Conservation (phyloP, 2,329 filamentous ascomycete genomes). For the Purpureocillium lavendulum region DNA sequence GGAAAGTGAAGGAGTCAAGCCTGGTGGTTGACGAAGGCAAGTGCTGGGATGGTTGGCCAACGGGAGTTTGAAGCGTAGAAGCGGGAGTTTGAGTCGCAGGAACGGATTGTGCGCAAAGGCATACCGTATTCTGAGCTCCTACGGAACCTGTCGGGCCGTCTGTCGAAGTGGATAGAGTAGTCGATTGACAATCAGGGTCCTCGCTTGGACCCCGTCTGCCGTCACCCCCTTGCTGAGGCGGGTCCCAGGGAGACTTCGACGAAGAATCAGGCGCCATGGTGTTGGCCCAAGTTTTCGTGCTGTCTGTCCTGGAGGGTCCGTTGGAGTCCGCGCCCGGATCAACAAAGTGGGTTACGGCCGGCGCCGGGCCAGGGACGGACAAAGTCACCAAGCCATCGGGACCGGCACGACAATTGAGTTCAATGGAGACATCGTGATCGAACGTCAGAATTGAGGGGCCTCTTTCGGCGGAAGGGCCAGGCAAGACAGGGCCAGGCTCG, state of each 20-base stretch:
- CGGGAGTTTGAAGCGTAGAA: neutral
- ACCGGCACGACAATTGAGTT: conserved; percentile 19
- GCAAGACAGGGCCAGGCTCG: conserved; percentile 1
- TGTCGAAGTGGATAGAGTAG: neutral
- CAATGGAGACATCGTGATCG: conserved; percentile 14
- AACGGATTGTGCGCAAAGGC: neutral
- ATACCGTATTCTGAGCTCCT: neutral
- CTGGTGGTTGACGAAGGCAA: neutral
- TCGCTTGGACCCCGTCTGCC: neutral
- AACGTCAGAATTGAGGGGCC: conserved; percentile 7
- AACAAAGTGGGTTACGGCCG: conserved; percentile 5
- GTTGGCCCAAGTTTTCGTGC: neutral
- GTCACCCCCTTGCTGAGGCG: neutral
- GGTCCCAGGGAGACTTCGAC: neutral
- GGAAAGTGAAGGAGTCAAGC: neutral
- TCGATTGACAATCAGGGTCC: neutral
- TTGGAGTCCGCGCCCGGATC: neutral
- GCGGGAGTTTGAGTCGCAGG: neutral
- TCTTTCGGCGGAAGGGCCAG: neutral
- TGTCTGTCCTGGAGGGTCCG: no score
- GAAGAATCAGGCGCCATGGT: neutral
- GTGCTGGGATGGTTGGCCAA: neutral
- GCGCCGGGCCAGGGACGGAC: conserved; percentile 11
- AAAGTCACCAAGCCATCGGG: conserved; percentile 22
- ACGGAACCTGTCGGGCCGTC: neutral